Evolutionary conservation across 2,329 filamentous ascomycete species (phyloP).

Genomic region (Diplodia corticola): DNA sequence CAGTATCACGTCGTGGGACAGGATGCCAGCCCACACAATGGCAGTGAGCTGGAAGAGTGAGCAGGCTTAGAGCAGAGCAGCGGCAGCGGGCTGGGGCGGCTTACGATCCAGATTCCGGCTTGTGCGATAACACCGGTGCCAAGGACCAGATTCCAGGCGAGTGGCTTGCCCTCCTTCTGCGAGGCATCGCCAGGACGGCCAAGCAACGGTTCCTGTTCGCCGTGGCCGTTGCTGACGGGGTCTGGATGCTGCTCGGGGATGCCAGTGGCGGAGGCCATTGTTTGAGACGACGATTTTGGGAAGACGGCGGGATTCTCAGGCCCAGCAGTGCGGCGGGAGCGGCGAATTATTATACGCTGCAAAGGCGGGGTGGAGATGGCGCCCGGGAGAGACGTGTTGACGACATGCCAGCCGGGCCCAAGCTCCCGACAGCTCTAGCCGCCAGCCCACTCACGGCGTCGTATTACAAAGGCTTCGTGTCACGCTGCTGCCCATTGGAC

Average conservation of each 20-base stretch:
- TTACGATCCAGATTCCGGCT: slow-evolving; percentile 69
- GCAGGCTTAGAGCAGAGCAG: neutral
- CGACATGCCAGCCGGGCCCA: slow-evolving; percentile 3
- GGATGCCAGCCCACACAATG: slow-evolving; percentile 75
- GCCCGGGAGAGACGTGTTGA: slow-evolving; percentile 14
- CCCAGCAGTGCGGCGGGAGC: neutral
- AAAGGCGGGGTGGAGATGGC: slow-evolving; percentile 16
- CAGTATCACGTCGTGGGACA: slow-evolving; percentile 70
- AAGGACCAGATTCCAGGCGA: slow-evolving; percentile 77
- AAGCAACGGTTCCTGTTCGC: slow-evolving; percentile 66
- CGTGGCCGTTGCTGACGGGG: slow-evolving; percentile 37
- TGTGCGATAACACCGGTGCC: slow-evolving; percentile 82
- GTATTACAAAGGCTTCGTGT: slow-evolving; percentile 16
- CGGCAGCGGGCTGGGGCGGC: neutral
- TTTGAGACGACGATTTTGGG: neutral
- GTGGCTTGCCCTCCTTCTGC: slow-evolving; percentile 63
- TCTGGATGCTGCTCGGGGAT: slow-evolving; percentile 57
- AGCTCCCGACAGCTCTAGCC: slow-evolving; percentile 1
- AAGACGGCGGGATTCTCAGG: neutral
- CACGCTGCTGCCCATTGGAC: slow-evolving; percentile 10
- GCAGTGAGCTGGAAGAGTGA: slow-evolving; percentile 57
- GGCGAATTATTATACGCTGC: slow-evolving; percentile 4
- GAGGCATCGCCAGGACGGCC: slow-evolving; percentile 71
- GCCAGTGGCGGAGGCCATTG: slow-evolving; percentile 69
- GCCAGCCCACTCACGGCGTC: slow-evolving; percentile 1